Evolutionary conservation across 176 grass and related monocot species (phyloP).

Genomic region (Olyra latifolia): DNA sequence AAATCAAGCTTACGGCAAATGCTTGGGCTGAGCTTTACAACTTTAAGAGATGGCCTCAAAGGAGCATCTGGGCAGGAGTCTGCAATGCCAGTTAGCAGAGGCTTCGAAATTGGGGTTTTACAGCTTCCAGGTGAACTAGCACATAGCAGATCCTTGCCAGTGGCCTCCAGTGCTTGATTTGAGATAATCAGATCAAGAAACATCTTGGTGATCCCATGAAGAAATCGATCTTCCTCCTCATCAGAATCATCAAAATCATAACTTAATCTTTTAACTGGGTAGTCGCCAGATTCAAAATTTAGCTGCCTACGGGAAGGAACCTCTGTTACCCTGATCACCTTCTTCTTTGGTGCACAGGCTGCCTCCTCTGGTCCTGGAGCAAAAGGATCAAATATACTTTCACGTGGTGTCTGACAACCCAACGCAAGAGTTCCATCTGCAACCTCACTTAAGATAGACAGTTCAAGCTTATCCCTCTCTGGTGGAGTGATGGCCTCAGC

Average conservation of each 20-base stretch:
- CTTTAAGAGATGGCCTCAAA: constrained; percentile 26
- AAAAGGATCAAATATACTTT: constrained; percentile 79
- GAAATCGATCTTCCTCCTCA: constrained; percentile 52
- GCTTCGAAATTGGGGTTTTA: constrained; percentile 49
- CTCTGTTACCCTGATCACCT: constrained; percentile 25
- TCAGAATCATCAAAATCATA: constrained; percentile 37
- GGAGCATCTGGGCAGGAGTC: constrained; percentile 63
- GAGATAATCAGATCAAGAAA: constrained; percentile 55
- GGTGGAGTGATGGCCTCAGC: constrained; percentile 5
- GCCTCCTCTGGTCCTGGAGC: constrained; percentile 52
- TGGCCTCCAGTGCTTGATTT: constrained; percentile 34
- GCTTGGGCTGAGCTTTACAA: constrained; percentile 34
- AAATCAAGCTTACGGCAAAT: constrained; percentile 73
- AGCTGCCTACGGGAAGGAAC: constrained; percentile 47
- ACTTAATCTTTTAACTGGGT: constrained; percentile 32
- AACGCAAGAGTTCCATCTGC: constrained; percentile 17
- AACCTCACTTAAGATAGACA: constrained; percentile 3
- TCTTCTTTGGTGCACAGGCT: constrained; percentile 61
- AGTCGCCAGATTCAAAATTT: constrained; percentile 44
- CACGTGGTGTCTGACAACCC: constrained; percentile 49
- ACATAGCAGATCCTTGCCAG: constrained; percentile 4
- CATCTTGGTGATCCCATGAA: constrained; percentile 36
- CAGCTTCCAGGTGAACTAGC: constrained; percentile 15
- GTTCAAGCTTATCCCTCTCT: constrained; percentile 30
- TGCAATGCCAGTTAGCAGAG: constrained; percentile 49